Evolutionary conservation across 805 yeast genomes (phyloP).

Genomic region (Danielia reshetovae): DNA sequence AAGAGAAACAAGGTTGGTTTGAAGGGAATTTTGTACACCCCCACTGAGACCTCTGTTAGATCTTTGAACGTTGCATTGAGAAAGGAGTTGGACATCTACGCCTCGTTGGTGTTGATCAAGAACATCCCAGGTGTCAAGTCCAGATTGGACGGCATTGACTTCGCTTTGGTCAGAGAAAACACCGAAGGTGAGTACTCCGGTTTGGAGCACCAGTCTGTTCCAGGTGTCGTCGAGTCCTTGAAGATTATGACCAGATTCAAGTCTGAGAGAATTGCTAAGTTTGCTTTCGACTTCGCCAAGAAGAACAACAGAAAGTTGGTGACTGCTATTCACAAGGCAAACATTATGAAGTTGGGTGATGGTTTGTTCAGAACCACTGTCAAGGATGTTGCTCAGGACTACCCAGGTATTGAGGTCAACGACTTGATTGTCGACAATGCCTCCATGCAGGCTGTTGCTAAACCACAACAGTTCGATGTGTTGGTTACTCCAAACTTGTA

Average conservation of each 20-base stretch:
- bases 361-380: constrained; percentile 96
- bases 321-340: constrained; percentile 98
- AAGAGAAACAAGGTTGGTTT: constrained; percentile 96
- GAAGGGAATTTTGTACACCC: constrained; percentile 93
- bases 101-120: constrained; percentile 90
- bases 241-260: constrained; percentile 92
- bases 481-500: constrained; percentile 96
- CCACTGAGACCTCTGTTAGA: constrained; percentile 69
- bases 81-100: constrained; percentile 93
- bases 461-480: constrained; percentile 97
- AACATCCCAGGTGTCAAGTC: constrained; percentile 92
- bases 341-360: constrained; percentile 97
- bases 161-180: constrained; percentile 95
- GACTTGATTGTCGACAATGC: constrained; percentile 98
- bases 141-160: constrained; percentile 82
- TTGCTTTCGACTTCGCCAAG: constrained; percentile 93
- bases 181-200: constrained; percentile 99
- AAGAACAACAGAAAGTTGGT: constrained; percentile 89
- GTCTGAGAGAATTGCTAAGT: constrained; percentile 95
- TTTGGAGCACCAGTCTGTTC: constrained; percentile 93
- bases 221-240: constrained; percentile 95
- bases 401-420: constrained; percentile 76
- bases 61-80: constrained; percentile 95
- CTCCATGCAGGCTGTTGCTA: constrained; percentile 98
- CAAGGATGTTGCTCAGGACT: constrained; percentile 77